Percentiles rank a stretch among this genome's conserved stretches.
Conservation (phyloP, 2,329 filamentous ascomycete species). For the Fusarium denticulatum region DNA sequence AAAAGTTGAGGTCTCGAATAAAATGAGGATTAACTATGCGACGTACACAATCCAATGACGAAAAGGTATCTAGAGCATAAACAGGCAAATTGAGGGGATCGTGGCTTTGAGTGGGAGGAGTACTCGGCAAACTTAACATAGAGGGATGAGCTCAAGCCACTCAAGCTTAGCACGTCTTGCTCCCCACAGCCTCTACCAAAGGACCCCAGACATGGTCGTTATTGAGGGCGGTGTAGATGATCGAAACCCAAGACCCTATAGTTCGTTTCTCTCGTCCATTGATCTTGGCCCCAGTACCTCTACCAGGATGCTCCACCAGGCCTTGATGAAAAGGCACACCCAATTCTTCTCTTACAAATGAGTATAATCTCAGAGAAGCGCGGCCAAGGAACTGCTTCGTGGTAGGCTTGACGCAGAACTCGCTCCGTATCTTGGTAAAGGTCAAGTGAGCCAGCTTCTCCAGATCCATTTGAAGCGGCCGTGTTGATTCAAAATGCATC, state of each 20-base stretch:
- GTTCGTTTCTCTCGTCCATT: neutral
- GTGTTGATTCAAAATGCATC: rapidly evolving
- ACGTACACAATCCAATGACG: no score
- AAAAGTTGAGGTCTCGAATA: no score
- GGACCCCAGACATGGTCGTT: neutral
- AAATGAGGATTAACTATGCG: no score
- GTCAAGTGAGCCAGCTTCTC: rapidly evolving
- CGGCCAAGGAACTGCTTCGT: neutral
- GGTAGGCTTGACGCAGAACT: rapidly evolving
- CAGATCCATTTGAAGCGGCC: neutral
- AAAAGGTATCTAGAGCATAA: no score
- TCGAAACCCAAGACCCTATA: neutral
- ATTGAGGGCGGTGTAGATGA: neutral
- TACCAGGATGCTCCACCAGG: neutral
- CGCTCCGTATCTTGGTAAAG: neutral
- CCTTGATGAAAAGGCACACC: neutral
- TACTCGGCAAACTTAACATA: no score
- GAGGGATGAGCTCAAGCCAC: rapidly evolving
- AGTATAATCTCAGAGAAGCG: neutral
- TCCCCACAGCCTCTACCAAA: neutral
- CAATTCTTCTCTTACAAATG: neutral
- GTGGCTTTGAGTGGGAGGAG: no score
- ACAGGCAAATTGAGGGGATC: no score
- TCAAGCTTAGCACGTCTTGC: rapidly evolving
- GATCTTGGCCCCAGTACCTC: rapidly evolving